Evolutionary conservation across 352 stramenopile genomes (phyloP).

Genomic region (Sclerospora graminicola): DNA sequence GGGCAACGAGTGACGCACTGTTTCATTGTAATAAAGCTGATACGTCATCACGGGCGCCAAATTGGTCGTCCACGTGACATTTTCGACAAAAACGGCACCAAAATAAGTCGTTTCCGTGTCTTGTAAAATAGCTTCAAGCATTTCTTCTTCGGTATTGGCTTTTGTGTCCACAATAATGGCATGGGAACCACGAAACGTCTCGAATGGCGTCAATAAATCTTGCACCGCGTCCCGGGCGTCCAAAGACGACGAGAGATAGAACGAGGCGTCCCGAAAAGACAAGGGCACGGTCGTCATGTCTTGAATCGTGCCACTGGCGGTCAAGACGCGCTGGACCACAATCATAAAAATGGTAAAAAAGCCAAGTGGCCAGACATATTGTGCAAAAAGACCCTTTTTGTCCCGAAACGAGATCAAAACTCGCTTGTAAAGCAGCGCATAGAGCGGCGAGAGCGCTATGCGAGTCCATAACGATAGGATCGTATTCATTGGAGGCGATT

Average conservation of each 20-base stretch:
- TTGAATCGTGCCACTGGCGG: conserved; percentile 25
- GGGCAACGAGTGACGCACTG: conserved; percentile 41
- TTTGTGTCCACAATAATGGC: too few relatives aligned
- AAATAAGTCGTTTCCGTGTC: conserved; percentile 43
- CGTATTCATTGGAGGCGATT: too few relatives aligned
- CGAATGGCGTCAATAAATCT: conserved; percentile 21
- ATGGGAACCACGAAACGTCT: too few relatives aligned
- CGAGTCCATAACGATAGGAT: too few relatives aligned
- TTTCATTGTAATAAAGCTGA: conserved; percentile 62
- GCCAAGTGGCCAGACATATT: conserved; percentile 62
- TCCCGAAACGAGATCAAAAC: conserved; percentile 43
- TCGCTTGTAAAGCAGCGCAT: conserved; percentile 44
- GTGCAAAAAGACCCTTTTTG: conserved; percentile 46
- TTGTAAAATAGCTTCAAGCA: conserved; percentile 32
- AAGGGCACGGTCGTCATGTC: conserved; percentile 35
- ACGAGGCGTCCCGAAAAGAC: conserved; percentile 23
- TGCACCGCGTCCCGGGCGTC: conserved; percentile 14
- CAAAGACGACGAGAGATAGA: conserved; percentile 32
- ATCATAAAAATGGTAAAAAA: conserved; percentile 49
- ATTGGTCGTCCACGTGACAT: too few relatives aligned
- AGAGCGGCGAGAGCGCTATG: too few relatives aligned
- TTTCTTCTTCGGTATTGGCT: too few relatives aligned
- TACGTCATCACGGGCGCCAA: too few relatives aligned
- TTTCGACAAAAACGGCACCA: conserved; percentile 37
- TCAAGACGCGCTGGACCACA: conserved; percentile 28